Conservation (phyloP, 2,329 filamentous ascomycete genomes). For the Colletotrichum tamarilloi region DNA sequence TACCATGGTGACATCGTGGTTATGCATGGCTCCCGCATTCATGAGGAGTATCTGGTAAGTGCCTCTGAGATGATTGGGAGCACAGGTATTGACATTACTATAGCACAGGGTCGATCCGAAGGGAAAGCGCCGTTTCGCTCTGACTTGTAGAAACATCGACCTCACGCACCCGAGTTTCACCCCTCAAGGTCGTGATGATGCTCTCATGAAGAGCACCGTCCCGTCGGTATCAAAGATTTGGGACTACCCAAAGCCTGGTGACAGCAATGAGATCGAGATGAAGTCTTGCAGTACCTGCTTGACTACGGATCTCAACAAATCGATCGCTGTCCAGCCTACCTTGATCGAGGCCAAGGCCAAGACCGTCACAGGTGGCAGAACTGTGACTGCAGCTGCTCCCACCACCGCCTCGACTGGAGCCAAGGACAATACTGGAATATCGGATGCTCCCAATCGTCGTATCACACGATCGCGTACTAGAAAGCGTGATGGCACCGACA, state of each 20-base stretch:
- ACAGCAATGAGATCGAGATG: not conserved
- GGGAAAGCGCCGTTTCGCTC: conserved; percentile 64
- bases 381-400: too few species aligned
- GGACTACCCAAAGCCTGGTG: conserved; percentile 14
- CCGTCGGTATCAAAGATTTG: conserved; percentile 38
- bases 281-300: not conserved
- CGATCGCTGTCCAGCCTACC: not conserved
- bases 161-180: conserved; percentile 49
- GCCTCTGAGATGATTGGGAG: not conserved
- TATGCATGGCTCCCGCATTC: conserved; percentile 71
- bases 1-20: conserved; percentile 73
- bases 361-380: too few species aligned
- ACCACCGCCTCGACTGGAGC: not conserved
- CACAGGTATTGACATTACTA: conserved; percentile 34
- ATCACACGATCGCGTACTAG: not conserved
- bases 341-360: not conserved
- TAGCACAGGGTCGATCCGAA: conserved; percentile 63
- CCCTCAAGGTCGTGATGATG: conserved; percentile 39
- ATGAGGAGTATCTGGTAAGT: conserved; percentile 66
- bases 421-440: not conserved
- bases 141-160: conserved; percentile 66
- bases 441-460: not conserved
- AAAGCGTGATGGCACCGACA: not conserved
- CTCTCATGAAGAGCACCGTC: conserved; percentile 46
- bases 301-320: not conserved